Conservation (phyloP, 225 moss, liverwort and hornwort genomes). For the Antitrichia curtipendula region DNA sequence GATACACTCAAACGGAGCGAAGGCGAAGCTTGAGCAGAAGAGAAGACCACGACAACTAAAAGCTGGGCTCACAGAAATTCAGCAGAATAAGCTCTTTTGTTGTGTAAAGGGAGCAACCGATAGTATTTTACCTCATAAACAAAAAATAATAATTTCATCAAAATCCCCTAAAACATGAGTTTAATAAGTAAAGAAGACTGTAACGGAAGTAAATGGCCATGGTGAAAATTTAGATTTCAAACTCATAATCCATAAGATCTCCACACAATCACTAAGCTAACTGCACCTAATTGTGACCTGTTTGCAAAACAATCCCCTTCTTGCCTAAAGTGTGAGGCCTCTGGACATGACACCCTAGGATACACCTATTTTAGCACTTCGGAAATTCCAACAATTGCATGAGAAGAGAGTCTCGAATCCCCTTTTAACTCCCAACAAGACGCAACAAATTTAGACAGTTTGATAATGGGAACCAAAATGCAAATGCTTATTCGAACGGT, state of each 20-base stretch:
- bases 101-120: not conserved
- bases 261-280: not conserved
- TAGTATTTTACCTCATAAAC: not conserved
- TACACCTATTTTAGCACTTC: not conserved
- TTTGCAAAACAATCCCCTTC: not conserved
- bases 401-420: not conserved
- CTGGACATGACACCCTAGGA: not conserved
- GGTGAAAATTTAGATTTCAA: not conserved
- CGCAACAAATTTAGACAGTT: not conserved
- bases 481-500: not conserved
- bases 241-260: not conserved
- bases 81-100: not conserved
- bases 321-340: not conserved
- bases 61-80: not conserved
- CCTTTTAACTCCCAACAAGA: not conserved
- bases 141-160: not conserved
- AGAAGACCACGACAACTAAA: not conserved
- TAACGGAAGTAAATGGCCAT: not conserved
- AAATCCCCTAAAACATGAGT: not conserved
- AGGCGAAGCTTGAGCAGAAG: not conserved
- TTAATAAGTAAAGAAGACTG: not conserved
- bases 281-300: not conserved
- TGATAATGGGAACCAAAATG: not conserved
- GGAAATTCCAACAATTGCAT: not conserved
- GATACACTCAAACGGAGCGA: not conserved